Conservation (phyloP, 805 yeast species). For the Helenozyma baotianmanensis region DNA sequence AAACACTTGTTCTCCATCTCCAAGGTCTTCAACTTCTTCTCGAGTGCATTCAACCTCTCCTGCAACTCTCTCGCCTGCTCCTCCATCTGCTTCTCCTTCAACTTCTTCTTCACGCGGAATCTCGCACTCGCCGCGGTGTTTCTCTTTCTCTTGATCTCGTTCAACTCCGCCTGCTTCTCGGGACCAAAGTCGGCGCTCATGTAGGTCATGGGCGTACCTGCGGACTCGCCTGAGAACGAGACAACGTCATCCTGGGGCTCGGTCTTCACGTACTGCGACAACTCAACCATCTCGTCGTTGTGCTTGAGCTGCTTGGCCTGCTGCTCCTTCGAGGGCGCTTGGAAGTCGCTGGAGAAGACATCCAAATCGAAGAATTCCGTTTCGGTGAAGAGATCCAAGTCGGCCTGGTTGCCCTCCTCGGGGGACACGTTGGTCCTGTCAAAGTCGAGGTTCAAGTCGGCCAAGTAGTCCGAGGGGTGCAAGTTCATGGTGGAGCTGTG, state of each 20-base stretch:
- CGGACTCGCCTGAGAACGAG: too few relatives aligned
- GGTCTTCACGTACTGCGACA: too few relatives aligned
- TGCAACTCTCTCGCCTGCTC: constrained; percentile 66
- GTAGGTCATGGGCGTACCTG: too few relatives aligned
- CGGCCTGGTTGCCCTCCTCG: constrained; percentile 18
- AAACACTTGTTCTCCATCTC: constrained; percentile 92
- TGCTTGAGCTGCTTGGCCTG: neutral
- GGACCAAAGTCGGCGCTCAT: neutral
- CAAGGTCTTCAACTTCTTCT: constrained; percentile 70
- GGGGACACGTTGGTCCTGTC: constrained; percentile 21
- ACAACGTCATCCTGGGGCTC: neutral
- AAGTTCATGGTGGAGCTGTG: too few relatives aligned
- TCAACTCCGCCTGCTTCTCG: constrained; percentile 1
- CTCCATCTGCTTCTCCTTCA: constrained; percentile 90
- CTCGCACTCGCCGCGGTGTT: constrained; percentile 95
- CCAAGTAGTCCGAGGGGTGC: constrained; percentile 39
- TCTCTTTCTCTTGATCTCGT: constrained; percentile 70
- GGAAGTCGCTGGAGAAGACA: constrained; percentile 21
- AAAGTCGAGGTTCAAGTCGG: constrained; percentile 37
- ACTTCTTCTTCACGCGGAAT: constrained; percentile 85
- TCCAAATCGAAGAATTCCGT: constrained; percentile 39
- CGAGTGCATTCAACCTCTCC: constrained; percentile 61
- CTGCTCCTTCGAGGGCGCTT: constrained; percentile 10
- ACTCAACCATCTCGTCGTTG: too few relatives aligned
- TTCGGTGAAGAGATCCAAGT: constrained; percentile 37